Percentiles rank a stretch among this genome's conserved stretches.
These are phyloP conservation scores for Inonotus obliquus DNA, from an alignment of 1,284 basidiomycete genomes.

Conservation along the genomic window DNA sequence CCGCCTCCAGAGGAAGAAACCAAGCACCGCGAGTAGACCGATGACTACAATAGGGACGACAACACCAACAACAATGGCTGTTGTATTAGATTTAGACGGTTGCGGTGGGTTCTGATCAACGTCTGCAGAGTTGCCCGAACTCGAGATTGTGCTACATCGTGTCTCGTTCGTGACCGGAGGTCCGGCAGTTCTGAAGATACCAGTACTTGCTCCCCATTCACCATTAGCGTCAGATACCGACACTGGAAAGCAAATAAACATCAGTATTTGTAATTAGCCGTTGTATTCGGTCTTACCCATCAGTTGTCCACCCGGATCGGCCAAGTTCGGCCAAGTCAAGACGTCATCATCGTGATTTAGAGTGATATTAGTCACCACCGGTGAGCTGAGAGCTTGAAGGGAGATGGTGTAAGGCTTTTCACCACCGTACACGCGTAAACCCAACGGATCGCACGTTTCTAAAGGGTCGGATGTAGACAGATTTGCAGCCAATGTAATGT, in stretches of 20 bases:
- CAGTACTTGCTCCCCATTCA: slow-evolving; percentile 15
- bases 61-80: slow-evolving; percentile 7
- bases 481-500: slow-evolving; percentile 40
- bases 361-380: slow-evolving; percentile 41
- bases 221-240: slow-evolving; percentile 16
- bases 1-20: slow-evolving; percentile 12
- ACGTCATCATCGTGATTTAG: slow-evolving; percentile 35
- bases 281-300: slow-evolving; percentile 34
- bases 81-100: neutral
- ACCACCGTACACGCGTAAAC: slow-evolving; percentile 41
- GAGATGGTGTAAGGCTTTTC: slow-evolving; percentile 43
- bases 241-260: slow-evolving; percentile 6
- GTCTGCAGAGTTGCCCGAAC: slow-evolving; percentile 14
- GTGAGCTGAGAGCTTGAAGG: slow-evolving; percentile 35
- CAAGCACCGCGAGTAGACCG: neutral
- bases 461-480: slow-evolving; percentile 32
- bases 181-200: slow-evolving; percentile 17
- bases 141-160: slow-evolving; percentile 10
- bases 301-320: slow-evolving; percentile 33
- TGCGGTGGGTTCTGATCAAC: slow-evolving; percentile 14
- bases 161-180: neutral
- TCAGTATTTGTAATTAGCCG: neutral
- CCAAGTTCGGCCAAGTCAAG: slow-evolving; percentile 46
- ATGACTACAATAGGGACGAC: slow-evolving; percentile 10
- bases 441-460: slow-evolving; percentile 44